Conservation (phyloP, 1,284 basidiomycete genomes). For the Austroboletus novae-zelandiae region DNA sequence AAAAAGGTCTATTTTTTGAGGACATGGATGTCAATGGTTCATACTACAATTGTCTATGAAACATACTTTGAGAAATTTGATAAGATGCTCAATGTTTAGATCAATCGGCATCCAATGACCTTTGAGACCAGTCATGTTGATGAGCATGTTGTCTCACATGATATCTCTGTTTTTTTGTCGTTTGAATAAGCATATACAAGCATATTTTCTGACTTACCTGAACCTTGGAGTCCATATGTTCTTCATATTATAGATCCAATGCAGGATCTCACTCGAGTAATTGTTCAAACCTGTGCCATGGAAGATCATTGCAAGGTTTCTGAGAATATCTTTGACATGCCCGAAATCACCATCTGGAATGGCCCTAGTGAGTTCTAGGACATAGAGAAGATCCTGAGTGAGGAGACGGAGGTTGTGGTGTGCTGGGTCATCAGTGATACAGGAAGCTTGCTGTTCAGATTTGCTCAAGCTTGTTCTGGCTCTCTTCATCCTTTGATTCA, state of each 20-base stretch:
- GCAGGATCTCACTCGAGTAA: conserved; percentile 30
- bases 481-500: no score
- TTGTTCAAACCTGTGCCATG: conserved; percentile 30
- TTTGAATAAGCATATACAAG: background rate
- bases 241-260: conserved; percentile 28
- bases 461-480: no score
- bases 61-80: conserved; percentile 7
- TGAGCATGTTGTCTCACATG: conserved; percentile 24
- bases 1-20: no score
- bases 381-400: conserved; percentile 24
- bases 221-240: conserved; percentile 29
- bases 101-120: conserved; percentile 28
- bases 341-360: conserved; percentile 31
- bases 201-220: conserved; percentile 7
- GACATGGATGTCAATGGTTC: no score
- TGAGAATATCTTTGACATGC: conserved; percentile 28
- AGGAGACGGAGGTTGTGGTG: conserved; percentile 23
- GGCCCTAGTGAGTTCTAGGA: conserved; percentile 23
- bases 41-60: no score
- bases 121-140: conserved; percentile 23
- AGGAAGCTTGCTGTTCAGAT: no score
- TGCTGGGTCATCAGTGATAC: no score
- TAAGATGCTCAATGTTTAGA: conserved; percentile 25
- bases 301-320: conserved; percentile 27
- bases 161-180: conserved; percentile 19